Conservation (phyloP, 805 yeast species). For the Candida berthetii region DNA sequence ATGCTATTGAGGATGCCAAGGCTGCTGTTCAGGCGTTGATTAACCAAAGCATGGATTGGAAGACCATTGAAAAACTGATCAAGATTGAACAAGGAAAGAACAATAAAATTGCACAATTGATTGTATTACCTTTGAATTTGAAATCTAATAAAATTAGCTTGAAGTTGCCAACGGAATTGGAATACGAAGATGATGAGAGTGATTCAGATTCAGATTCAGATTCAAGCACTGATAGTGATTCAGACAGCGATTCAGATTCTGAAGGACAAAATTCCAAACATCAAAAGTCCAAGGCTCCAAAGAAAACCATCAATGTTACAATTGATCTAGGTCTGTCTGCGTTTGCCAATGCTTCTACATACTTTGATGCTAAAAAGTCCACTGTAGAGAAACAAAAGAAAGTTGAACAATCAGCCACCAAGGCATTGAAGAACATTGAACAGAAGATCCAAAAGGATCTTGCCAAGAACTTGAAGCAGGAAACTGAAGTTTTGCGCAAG, state of each 20-base stretch:
- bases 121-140: conserved; percentile 65
- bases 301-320: conserved; percentile 39
- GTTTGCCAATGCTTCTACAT: conserved; percentile 81
- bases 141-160: conserved; percentile 61
- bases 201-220: conserved; percentile 13
- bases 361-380: conserved; percentile 68
- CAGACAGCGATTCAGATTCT: conserved; percentile 9
- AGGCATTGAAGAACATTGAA: conserved; percentile 82
- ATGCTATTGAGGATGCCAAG: conserved; percentile 66
- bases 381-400: conserved; percentile 76
- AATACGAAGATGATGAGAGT: conserved; percentile 25
- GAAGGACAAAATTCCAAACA: conserved; percentile 12
- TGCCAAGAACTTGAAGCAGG: conserved; percentile 53
- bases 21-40: conserved; percentile 58
- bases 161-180: conserved; percentile 40
- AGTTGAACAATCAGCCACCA: conserved; percentile 69
- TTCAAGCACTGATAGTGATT: conserved; percentile 24
- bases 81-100: conserved; percentile 62
- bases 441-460: conserved; percentile 69
- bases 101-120: conserved; percentile 54
- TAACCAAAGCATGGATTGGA: conserved; percentile 92
- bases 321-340: conserved; percentile 72
- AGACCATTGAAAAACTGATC: conserved; percentile 72
- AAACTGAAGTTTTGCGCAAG: conserved; percentile 45
- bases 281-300: conserved; percentile 4